These are phyloP conservation scores for Linum trigynum DNA, from an alignment of 345 rosid species.

Conservation along the genomic window DNA sequence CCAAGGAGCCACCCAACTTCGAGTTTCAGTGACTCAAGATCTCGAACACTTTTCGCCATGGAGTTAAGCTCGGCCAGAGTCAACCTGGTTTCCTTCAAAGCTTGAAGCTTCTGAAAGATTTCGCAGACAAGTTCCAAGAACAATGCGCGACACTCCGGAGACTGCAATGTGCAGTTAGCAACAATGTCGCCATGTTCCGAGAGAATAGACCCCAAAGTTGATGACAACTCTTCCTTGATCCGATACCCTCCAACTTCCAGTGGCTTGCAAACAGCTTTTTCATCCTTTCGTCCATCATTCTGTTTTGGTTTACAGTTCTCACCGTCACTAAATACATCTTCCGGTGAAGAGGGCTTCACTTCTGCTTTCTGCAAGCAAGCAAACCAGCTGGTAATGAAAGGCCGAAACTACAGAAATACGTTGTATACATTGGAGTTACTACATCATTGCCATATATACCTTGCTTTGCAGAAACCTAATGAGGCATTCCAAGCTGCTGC, in stretches of 20 bases:
- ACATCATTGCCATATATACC: constrained; percentile 16
- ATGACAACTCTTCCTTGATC: constrained; percentile 16
- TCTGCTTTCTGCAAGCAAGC: constrained; percentile 1
- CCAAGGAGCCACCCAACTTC: constrained; percentile 26
- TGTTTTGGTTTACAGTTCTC: not conserved
- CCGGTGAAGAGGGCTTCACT: constrained; percentile 1
- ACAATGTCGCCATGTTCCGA: constrained; percentile 26
- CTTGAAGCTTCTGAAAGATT: constrained; percentile 17
- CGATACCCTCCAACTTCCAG: constrained; percentile 12
- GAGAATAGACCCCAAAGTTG: constrained; percentile 17
- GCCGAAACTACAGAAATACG: no score
- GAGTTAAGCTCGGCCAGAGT: constrained; percentile 12
- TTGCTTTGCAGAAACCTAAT: constrained; percentile 23
- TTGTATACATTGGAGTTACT: not conserved
- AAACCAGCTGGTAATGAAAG: not conserved
- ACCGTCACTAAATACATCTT: not conserved
- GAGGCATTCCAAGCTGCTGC: constrained; percentile 16
- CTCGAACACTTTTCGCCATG: constrained; percentile 17
- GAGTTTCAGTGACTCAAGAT: constrained; percentile 22
- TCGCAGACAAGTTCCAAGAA: constrained; percentile 22
- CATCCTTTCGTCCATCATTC: not conserved
- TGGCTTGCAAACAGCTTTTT: not conserved
- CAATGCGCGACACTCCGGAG: constrained; percentile 22
- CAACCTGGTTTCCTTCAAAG: constrained; percentile 6
- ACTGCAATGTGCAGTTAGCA: constrained; percentile 19